These are phyloP conservation scores for Cavenderia fasciculata DNA, from an alignment of 78 protist genomes.

Conservation along the genomic window DNA sequence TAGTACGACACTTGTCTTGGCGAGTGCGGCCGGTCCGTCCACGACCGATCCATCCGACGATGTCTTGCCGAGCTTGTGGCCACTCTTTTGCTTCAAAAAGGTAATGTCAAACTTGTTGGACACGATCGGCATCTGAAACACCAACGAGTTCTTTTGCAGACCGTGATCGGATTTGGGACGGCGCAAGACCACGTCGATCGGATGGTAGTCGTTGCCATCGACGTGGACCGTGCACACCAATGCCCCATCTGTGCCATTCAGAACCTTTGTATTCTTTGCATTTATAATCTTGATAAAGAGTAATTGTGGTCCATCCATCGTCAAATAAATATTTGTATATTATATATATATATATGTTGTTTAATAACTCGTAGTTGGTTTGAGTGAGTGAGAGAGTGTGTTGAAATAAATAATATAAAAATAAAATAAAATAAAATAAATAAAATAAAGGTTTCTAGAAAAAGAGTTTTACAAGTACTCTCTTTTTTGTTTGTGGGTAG, in stretches of 20 bases:
- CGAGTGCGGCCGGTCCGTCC: conserved; percentile 11
- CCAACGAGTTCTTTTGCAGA: conserved; percentile 52
- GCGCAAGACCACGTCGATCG: conserved; percentile 44
- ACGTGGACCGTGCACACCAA: conserved; percentile 36
- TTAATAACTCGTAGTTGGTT: no score
- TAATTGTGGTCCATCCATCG: conserved; percentile 16
- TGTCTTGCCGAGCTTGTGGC: not conserved
- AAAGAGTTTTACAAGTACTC: no score
- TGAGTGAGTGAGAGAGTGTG: no score
- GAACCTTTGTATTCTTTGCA: conserved; percentile 16
- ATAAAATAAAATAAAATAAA: no score
- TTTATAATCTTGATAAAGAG: conserved; percentile 43
- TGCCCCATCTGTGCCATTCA: conserved; percentile 72
- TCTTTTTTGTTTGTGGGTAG: no score
- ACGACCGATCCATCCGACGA: not conserved
- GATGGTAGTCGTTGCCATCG: conserved; percentile 45
- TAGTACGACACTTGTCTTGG: conserved; percentile 31
- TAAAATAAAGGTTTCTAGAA: no score
- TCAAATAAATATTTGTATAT: no score
- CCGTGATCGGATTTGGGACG: conserved; percentile 59
- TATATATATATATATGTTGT: no score
- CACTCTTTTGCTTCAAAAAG: conserved; percentile 37
- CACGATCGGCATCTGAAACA: conserved; percentile 36
- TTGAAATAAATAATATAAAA: no score
- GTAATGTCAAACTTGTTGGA: not conserved